These are phyloP conservation scores for Calonectria fujianensis DNA, from an alignment of 2,329 filamentous ascomycete genomes.

Conservation along the genomic window DNA sequence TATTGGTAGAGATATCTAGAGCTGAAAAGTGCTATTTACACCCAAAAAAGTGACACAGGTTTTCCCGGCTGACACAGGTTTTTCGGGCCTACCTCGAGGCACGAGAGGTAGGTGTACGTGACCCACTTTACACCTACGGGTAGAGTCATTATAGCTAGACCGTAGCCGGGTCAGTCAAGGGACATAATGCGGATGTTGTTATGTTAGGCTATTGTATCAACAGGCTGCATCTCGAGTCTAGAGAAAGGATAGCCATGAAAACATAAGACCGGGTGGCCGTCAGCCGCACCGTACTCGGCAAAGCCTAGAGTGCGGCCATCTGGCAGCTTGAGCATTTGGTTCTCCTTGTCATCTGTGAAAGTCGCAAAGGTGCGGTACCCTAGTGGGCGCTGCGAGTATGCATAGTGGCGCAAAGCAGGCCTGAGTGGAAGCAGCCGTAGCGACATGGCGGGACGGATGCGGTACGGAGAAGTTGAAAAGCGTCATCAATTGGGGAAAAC, in stretches of 20 bases:
- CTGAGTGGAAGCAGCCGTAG: not conserved
- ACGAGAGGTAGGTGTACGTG: too few species aligned
- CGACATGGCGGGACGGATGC: not conserved
- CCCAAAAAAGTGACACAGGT: too few species aligned
- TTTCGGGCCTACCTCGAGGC: too few species aligned
- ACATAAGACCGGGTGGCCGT: not conserved
- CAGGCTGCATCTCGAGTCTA: constrained; percentile 14
- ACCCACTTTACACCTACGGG: too few species aligned
- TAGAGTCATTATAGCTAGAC: too few species aligned
- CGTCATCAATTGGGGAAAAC: not conserved
- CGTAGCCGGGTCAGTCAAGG: constrained; percentile 9
- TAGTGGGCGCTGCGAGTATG: not conserved
- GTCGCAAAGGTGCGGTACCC: not conserved
- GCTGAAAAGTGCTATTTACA: too few species aligned
- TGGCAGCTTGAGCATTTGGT: not conserved
- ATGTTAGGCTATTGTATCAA: not conserved
- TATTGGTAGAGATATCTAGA: too few species aligned
- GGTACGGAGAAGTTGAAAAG: not conserved
- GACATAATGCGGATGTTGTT: constrained; percentile 4
- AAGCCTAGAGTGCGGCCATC: constrained; percentile 4
- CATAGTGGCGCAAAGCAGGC: not conserved
- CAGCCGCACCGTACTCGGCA: not conserved
- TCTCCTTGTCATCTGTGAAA: not conserved
- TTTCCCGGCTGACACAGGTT: too few species aligned
- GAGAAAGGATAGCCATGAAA: constrained; percentile 1